Evolutionary conservation across 306 rosid species (phyloP), one percentile per base, ranked within the genome.

Genomic region (Prunus mongolica): DNA sequence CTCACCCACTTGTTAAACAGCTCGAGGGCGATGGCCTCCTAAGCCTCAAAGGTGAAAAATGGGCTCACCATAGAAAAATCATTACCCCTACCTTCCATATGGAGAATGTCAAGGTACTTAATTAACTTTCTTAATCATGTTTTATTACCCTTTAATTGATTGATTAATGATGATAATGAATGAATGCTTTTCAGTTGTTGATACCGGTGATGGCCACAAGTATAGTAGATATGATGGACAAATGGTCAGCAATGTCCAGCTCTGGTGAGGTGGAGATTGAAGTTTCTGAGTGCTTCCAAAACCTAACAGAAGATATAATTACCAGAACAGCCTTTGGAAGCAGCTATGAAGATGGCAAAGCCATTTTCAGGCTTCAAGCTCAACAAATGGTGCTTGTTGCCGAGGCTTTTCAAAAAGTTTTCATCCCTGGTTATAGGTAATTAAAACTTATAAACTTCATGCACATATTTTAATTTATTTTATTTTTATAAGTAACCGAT

Each of bases 11-110:
- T 2, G 89, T 96, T 50, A 92, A 91, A 82, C 93, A 91, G 88
- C 93, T 96, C 6, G 99, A 96, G 84, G 99, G 99, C 5, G 96
- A 96, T 74, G 99, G 99, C 9, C 99, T 96, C 41, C 90, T 96
- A 12, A 96, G 97, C 81, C 98, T 96, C 67, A 92, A 88, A 66
- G 99, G 97, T 44, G 88, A 87, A 47, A 96, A 96, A 86, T 96
- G 99, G 99, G 97, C 93, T 82, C 97, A 76, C 88, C 99, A 96
- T 44, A 46, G 98, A 3, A 92, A 75, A 80, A 87, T 93, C 79
- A 96, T 96, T 68, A 76, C 93, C 75, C 99, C 99, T 61, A 91
- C 98, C 45, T 96, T 96, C 70, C 97, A 93, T 82, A 84, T 88
- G 90, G 97, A 96, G 69, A 96, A 96, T 85, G 96, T 96, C 81